phyloP scores from a whole-genome alignment of 495 filamentous ascomycete species.

The Recurvomyces mirabilis region DNA sequence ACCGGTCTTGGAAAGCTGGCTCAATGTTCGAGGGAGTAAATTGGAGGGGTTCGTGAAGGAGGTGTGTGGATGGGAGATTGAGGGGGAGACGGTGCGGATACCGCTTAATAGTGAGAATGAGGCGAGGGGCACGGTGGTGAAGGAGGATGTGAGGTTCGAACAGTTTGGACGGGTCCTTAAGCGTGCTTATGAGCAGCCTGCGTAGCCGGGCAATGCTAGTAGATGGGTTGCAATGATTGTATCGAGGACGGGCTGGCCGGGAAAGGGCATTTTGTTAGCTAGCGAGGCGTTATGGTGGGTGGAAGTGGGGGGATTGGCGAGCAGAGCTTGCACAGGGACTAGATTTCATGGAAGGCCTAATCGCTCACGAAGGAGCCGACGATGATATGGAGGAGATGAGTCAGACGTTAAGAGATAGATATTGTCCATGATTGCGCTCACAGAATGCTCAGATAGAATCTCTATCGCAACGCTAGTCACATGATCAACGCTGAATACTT shows the following conservation, averaged over 20 bases:
- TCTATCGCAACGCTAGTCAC: too few relatives aligned
- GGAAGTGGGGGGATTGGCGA: too few relatives aligned
- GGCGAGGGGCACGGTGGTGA: constrained; percentile 88
- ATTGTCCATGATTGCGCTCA: too few relatives aligned
- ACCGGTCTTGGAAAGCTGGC: constrained; percentile 70
- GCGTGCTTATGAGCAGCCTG: constrained; percentile 78
- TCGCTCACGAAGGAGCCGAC: too few relatives aligned
- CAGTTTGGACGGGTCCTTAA: constrained; percentile 72
- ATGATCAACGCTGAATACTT: too few relatives aligned
- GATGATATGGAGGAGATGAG: too few relatives aligned
- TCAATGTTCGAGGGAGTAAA: constrained; percentile 61
- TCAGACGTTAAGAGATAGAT: too few relatives aligned
- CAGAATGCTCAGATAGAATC: too few relatives aligned
- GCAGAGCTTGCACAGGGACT: too few relatives aligned
- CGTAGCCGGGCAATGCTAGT: not conserved
- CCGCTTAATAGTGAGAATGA: constrained; percentile 97
- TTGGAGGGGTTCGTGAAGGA: constrained; percentile 72
- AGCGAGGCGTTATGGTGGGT: constrained; percentile 3
- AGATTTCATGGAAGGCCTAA: too few relatives aligned
- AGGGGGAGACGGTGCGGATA: constrained; percentile 51
- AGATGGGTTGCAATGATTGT: not conserved
- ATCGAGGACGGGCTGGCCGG: too few relatives aligned
- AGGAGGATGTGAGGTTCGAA: constrained; percentile 93
- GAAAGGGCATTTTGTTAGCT: not conserved
- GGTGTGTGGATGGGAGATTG: constrained; percentile 79